Conservation (phyloP, 2,329 filamentous ascomycete species). For the Ophiocordyceps australis region DNA sequence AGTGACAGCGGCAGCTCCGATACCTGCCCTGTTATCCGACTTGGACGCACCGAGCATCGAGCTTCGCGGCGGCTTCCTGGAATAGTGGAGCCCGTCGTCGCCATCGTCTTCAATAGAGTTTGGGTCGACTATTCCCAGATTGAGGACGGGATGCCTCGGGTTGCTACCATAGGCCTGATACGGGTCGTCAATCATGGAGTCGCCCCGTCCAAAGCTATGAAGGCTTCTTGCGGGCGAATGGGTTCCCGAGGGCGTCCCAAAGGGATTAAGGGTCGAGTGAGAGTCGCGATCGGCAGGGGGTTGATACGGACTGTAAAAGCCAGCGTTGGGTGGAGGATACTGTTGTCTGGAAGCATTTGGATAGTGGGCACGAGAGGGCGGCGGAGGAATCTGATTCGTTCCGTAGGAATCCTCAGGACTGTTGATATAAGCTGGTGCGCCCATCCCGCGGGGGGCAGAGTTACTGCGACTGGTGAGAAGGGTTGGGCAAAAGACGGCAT, state of each 20-base stretch:
- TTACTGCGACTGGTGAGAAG: too few species aligned
- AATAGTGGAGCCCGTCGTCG: constrained; percentile 59
- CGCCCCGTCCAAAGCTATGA: constrained; percentile 19
- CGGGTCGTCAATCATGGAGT: constrained; percentile 42
- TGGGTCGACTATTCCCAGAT: constrained; percentile 50
- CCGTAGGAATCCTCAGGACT: too few species aligned
- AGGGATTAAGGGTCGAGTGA: constrained; percentile 21
- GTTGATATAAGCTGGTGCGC: too few species aligned
- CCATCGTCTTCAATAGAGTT: constrained; percentile 73
- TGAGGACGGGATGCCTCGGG: constrained; percentile 23
- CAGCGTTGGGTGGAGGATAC: constrained; percentile 6
- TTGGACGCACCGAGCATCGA: constrained; percentile 41
- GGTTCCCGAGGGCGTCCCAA: constrained; percentile 14
- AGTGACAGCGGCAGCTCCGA: constrained; percentile 23
- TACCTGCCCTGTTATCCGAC: too few species aligned
- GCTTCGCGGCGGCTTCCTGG: constrained; percentile 22
- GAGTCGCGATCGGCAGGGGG: constrained; percentile 17
- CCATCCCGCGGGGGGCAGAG: too few species aligned
- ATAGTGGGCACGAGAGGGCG: constrained; percentile 15
- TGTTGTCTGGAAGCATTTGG: constrained; percentile 4
- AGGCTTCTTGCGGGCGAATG: constrained; percentile 31
- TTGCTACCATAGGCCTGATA: constrained; percentile 39
- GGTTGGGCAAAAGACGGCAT: too few species aligned
- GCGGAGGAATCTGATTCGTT: constrained; percentile 17
- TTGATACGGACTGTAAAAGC: constrained; percentile 1